Conservation (phyloP, 768 basidiomycete species). For the Suillus subaureus region DNA sequence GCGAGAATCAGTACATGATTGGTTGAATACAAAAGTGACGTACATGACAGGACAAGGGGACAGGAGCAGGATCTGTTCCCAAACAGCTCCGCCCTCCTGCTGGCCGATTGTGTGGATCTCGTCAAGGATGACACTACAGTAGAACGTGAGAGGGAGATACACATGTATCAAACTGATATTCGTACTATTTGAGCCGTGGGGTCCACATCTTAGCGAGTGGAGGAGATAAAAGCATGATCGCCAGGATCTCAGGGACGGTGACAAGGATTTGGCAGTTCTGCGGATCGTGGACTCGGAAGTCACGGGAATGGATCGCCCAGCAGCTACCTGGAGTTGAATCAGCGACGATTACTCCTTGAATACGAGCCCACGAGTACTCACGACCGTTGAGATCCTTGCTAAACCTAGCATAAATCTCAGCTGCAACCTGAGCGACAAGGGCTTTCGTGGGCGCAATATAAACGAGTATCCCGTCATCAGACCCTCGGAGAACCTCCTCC, state of each 20-base stretch:
- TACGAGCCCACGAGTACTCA: constrained; percentile 28
- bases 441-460: constrained; percentile 81
- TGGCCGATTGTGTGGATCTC: constrained; percentile 69
- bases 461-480: constrained; percentile 68
- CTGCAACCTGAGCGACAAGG: constrained; percentile 69
- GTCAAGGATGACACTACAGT: constrained; percentile 57
- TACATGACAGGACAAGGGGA: constrained; percentile 76
- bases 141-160: constrained; percentile 9
- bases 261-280: constrained; percentile 73
- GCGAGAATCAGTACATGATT: not conserved
- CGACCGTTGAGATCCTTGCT: constrained; percentile 53
- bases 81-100: constrained; percentile 67
- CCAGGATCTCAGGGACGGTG: constrained; percentile 72
- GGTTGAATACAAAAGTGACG: constrained; percentile 22
- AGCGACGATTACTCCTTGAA: not conserved
- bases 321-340: constrained; percentile 46
- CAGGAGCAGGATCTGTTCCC: constrained; percentile 75
- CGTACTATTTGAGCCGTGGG: constrained; percentile 60
- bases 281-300: constrained; percentile 62
- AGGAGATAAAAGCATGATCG: constrained; percentile 71
- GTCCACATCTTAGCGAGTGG: constrained; percentile 62
- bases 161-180: not conserved
- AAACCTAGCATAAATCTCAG: constrained; percentile 74
- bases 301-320: constrained; percentile 70
- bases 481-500: constrained; percentile 63